phyloP scores from a whole-genome alignment of 768 basidiomycete species.

The Collybia sordida region DNA sequence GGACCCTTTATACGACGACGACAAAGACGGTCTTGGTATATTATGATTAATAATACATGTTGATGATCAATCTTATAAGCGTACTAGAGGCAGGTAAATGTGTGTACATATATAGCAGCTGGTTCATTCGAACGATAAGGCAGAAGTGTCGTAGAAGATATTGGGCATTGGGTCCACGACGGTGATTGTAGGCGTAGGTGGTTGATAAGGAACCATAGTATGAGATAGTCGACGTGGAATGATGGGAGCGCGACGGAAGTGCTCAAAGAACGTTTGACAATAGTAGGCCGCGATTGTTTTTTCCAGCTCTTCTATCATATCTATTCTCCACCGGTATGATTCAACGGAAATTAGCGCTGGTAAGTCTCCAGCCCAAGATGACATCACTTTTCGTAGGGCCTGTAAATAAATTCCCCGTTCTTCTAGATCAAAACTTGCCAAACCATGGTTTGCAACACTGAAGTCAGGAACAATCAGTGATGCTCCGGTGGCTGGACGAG shows the following conservation, averaged over 20 bases:
- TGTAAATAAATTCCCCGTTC: conserved; percentile 2
- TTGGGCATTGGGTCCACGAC: conserved; percentile 1
- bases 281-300: conserved; percentile 1
- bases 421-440: not conserved
- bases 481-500: not conserved
- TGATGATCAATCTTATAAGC: no score
- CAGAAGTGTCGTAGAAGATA: not conserved
- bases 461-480: conserved; percentile 4
- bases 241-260: conserved; percentile 9
- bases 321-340: not conserved
- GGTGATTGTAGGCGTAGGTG: not conserved
- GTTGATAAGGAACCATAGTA: not conserved
- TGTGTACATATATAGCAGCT: no score
- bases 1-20: no score
- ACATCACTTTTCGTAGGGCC: conserved; percentile 1
- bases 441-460: conserved; percentile 5
- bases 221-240: conserved; percentile 6
- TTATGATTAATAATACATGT: no score
- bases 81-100: no score
- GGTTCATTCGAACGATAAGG: no score
- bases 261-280: conserved; percentile 7
- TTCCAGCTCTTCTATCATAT: conserved; percentile 5
- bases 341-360: not conserved
- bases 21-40: no score
- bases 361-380: conserved; percentile 3